phyloP scores from a whole-genome alignment of 345 rosid species.

The Aegle marmelos region DNA sequence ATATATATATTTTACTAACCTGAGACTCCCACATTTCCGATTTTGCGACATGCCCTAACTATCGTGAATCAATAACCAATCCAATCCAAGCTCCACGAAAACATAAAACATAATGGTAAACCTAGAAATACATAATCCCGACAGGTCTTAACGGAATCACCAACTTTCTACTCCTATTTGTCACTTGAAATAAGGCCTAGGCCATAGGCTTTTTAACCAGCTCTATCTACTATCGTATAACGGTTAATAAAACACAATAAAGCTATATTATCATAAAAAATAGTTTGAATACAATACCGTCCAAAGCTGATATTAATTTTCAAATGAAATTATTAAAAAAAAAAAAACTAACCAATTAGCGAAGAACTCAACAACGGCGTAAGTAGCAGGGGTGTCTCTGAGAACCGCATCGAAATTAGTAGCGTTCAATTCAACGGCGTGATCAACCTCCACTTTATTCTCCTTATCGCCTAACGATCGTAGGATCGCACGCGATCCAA shows the following conservation, averaged over 20 bases:
- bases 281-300: not conserved
- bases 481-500: slow-evolving; percentile 65
- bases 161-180: not conserved
- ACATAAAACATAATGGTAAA: not conserved
- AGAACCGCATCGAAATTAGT: slow-evolving; percentile 68
- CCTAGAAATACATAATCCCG: not conserved
- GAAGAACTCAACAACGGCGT: slow-evolving; percentile 85
- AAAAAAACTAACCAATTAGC: slow-evolving; percentile 67
- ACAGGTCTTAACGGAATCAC: not conserved
- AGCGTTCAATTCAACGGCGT: slow-evolving; percentile 68
- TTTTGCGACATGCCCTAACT: not conserved
- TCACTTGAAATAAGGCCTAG: not conserved
- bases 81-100: not conserved
- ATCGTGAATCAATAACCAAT: not conserved
- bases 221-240: not conserved
- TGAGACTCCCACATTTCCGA: not conserved
- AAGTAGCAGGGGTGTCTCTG: slow-evolving; percentile 64
- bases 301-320: not conserved
- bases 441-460: slow-evolving; percentile 32
- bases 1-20: no score
- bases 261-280: not conserved
- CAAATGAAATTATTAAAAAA: not conserved
- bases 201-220: not conserved
- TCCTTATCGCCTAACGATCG: slow-evolving; percentile 35
- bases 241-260: not conserved